Evolutionary conservation across 2,329 filamentous ascomycete species (phyloP), one percentile per base, ranked within the genome.

Genomic region (Paradendryphiella salina): DNA sequence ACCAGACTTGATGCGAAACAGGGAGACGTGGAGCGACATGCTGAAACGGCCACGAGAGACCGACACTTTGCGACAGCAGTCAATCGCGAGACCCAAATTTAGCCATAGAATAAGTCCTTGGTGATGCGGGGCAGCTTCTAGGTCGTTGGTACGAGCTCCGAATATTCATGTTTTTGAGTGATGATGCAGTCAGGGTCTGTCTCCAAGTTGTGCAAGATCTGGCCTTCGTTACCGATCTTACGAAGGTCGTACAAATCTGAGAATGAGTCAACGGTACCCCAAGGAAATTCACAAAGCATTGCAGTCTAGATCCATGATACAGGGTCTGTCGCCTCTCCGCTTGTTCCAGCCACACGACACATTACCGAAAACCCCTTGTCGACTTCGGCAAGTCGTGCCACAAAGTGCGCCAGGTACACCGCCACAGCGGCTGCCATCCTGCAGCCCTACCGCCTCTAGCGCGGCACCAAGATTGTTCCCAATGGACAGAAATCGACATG

Each of bases 1-100:
- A 64, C 61, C 35, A 37, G 21, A 39, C 14, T 37, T 41, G 53
- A 44, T 39, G 53, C 45, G 46, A 40, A 34, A 50, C 46, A 39
- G 29, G 40, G 32, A 51, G 17, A 46, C n/a, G 33, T 51, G 48
- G 35, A 57, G 59, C 54, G 21, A 41, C 29, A 23, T 29, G 32
- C 52, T 63, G 56, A 61, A 63, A 61, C 60, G 29, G 43, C 34
- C 23, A 47, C 48, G 42, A 40, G 20, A 35, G 32, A 38, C 28
- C 5, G 42, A 50, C 42, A 34, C 36, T n/a, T 15, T 40, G 43
- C 32, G 23, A 47, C 42, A 47, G 31, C 32, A 11, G 13, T 31
- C 36, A 47, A 18, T 31, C 17, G 29, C 35, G 48, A 40, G 29
- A 15, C 31, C 17, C 28, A 31, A 36, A 8, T 15, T 40, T 26